Conservation (phyloP, 345 rosid species). For the Syzygium oleosum region DNA sequence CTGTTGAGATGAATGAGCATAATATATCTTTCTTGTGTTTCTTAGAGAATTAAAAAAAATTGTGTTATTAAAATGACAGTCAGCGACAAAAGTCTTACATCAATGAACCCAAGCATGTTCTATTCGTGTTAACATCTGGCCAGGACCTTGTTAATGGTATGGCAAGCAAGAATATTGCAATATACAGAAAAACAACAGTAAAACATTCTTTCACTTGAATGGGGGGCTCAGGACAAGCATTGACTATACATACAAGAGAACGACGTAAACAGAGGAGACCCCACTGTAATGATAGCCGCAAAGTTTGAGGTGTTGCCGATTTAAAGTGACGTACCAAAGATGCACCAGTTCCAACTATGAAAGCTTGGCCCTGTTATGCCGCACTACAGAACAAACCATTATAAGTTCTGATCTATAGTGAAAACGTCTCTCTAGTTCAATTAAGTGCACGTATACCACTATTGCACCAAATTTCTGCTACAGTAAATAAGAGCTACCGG, state of each 20-base stretch:
- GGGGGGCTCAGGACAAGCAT: not conserved
- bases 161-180: not conserved
- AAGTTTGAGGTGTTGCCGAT: not conserved
- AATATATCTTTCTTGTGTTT: not conserved
- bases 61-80: not conserved
- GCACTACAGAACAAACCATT: slow-evolving; percentile 14
- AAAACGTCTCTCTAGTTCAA: not conserved
- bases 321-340: slow-evolving; percentile 50
- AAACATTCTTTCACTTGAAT: not conserved
- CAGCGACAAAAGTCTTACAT: slow-evolving; percentile 38
- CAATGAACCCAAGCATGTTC: slow-evolving; percentile 74
- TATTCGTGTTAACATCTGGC: not conserved
- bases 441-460: slow-evolving; percentile 25
- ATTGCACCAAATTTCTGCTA: slow-evolving; percentile 81
- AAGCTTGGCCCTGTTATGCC: slow-evolving; percentile 95
- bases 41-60: no score
- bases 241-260: not conserved
- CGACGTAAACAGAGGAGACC: not conserved
- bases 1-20: not conserved
- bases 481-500: slow-evolving; percentile 79
- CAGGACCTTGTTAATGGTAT: not conserved
- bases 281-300: not conserved
- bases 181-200: not conserved
- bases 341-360: slow-evolving; percentile 86
- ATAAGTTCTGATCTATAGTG: not conserved